Base-by-base conservation (phyloP, 164 flowering plant genomes). In the Liriodendron chinense region DNA sequence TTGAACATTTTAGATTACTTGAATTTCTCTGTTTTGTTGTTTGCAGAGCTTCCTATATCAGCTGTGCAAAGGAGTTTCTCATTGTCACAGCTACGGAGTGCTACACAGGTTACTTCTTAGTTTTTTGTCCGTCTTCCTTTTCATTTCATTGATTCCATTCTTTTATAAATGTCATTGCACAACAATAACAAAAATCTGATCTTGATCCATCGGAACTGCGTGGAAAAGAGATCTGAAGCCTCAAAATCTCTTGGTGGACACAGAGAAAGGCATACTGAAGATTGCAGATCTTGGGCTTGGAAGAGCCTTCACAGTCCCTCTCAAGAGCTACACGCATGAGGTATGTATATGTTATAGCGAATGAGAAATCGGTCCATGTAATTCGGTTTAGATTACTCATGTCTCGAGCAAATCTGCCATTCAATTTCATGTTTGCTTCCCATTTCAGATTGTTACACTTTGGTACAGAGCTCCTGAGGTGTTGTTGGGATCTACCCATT, bases 381-480 rank as follows among this genome's bases (percentile, higher is more conserved):
- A 34, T 67, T 28, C 1, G 26, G 3, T 26, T 23, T 67, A 67
- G 4, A 67, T 21, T 14, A 34, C 43, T 34, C 43, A 1, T n/a
- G n/a, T 34, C 43, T 34, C 43, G 5, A 34, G 2, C 3, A 34
- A 34, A 34, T 34, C 43, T 34, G 43, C 43, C 7, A 34, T 34
- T 34, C 5, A 34, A 34, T 34, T 50, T 74, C 23, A n/a, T 24
- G 23, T 69, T n/a, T 21, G 23, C 22, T 13, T 21, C 20, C 69
- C n/a, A 3, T 69, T 77, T 68, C 83, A 88, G 93, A 93, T 96
- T 63, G 99, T 96, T 22, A 94, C 99, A 1, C 93, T 96, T 18
- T 96, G 99, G 99, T 96, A 96, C 73, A 82, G 99, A 74, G 98
- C 99, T n/a, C 98, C 99, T 0, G 99, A 96, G 83, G 99, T 96